Base-by-base conservation (phyloP, 305 asterid species). In the Solanum hybrid region DNA sequence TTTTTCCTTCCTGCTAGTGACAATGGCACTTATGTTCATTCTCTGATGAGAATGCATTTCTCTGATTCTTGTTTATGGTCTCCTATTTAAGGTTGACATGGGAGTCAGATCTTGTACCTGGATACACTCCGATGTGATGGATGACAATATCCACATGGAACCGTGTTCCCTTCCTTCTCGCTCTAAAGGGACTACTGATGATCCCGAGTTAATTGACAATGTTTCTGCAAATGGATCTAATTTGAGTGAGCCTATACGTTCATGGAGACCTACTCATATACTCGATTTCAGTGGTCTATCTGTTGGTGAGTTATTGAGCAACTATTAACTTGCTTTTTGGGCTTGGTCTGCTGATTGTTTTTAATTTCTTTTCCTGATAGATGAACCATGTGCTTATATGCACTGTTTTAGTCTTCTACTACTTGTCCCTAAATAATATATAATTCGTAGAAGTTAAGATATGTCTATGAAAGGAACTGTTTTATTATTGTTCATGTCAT, bases 111-210 rank as follows among this genome's bases (percentile, higher is more conserved):
- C 94, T 57, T 95, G 91, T 92, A 94, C 98, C 93, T 97, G 99
- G 99, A 94, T 97, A 93, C 99, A 97, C 95, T 94, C 96, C 0
- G 99, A 97, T 91, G 94, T 97, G 67, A 97, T 97, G 99, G 99
- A 96, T 89, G 99, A 97, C 92, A 97, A 97, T 92, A 92, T 97
- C 92, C 96, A 93, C 94, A 93, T 97, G 99, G 92, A 92, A 88
- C 95, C 93, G 64, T 88, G 87, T 90, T 28, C 89, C 89, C 86
- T 92, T 69, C 87, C 91, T 78, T 94, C 96, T 88, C 90, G 86
- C 84, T 90, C 90, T 57, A 91, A 75, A 90, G 92, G 82, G 90
- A 86, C 86, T 85, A 90, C 89, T 89, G 91, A 91, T 82, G 93
- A 91, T 88, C 90, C 94, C 82, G 89, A 93, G 88, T 78, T 73